A percentile compares a stretch with the other conserved stretches of the same genome.
Conservation (phyloP, 495 filamentous ascomycete species). For the Geoglossum glabrum region DNA sequence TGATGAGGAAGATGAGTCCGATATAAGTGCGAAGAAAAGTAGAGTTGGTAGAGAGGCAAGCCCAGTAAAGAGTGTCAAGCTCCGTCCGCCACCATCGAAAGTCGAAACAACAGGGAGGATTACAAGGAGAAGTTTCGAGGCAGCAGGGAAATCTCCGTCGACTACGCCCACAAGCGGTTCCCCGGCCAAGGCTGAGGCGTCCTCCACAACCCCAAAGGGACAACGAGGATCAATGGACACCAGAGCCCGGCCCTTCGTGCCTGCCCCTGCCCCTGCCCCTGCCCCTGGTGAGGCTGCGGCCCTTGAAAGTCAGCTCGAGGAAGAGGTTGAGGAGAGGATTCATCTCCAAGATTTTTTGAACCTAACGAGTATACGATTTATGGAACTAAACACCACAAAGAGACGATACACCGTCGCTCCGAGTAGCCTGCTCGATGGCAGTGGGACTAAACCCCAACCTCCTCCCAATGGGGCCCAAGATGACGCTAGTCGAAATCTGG, state of each 20-base stretch:
- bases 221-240: slow-evolving; percentile 17
- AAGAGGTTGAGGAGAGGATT: slow-evolving; percentile 40
- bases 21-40: slow-evolving; percentile 41
- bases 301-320: slow-evolving; percentile 16
- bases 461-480: slow-evolving; percentile 18
- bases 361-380: slow-evolving; percentile 89
- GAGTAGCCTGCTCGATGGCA: slow-evolving; percentile 22
- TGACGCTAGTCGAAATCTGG: slow-evolving; percentile 12
- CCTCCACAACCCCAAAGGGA: slow-evolving; percentile 13
- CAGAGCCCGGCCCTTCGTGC: slow-evolving; percentile 20
- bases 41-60: slow-evolving; percentile 45
- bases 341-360: slow-evolving; percentile 84
- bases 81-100: slow-evolving; percentile 45
- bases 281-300: slow-evolving; percentile 24
- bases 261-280: slow-evolving; percentile 20
- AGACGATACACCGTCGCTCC: slow-evolving; percentile 65
- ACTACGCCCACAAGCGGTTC: slow-evolving; percentile 23
- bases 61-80: slow-evolving; percentile 53
- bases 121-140: slow-evolving; percentile 17
- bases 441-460: slow-evolving; percentile 3
- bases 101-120: slow-evolving; percentile 39
- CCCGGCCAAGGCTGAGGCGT: slow-evolving; percentile 31
- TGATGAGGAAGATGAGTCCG: slow-evolving; percentile 41
- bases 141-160: slow-evolving; percentile 9
- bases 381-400: slow-evolving; percentile 87